A percentile compares a stretch with the other conserved stretches of the same genome.
Evolutionary conservation across 306 rosid genomes (phyloP).

Genomic region (Cucumis sativus): DNA sequence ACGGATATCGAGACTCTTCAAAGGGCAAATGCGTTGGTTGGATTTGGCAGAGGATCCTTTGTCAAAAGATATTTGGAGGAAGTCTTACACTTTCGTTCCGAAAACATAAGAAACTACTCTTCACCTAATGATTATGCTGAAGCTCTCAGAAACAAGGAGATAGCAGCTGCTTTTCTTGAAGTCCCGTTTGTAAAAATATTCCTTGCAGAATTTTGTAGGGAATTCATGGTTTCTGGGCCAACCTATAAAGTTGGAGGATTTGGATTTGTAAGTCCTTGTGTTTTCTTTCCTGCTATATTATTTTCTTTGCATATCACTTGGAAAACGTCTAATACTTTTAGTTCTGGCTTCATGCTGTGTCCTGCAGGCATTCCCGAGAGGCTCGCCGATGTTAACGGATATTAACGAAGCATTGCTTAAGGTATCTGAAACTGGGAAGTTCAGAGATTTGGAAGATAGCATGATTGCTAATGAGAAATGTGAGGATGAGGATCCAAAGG

Average conservation of each 20-base stretch:
- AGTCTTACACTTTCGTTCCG: not conserved
- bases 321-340: not conserved
- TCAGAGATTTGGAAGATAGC: slow-evolving; percentile 14
- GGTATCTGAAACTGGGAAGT: slow-evolving; percentile 19
- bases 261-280: slow-evolving; percentile 17
- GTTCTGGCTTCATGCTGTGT: not conserved
- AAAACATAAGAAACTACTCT: slow-evolving; percentile 14
- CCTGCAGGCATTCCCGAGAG: slow-evolving; percentile 29
- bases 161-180: slow-evolving; percentile 34
- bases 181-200: slow-evolving; percentile 28
- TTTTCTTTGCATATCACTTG: not conserved
- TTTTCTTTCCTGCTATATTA: not conserved
- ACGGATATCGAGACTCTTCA: slow-evolving; percentile 15
- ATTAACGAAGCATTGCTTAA: slow-evolving; percentile 23
- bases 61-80: slow-evolving; percentile 15
- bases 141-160: slow-evolving; percentile 25
- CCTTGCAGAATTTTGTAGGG: slow-evolving; percentile 27
- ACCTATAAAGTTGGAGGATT: slow-evolving; percentile 33
- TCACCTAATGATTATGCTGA: slow-evolving; percentile 17
- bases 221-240: slow-evolving; percentile 25
- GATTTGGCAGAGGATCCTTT: slow-evolving; percentile 26
- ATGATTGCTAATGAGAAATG: slow-evolving; percentile 29
- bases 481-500: slow-evolving; percentile 1
- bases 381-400: slow-evolving; percentile 16
- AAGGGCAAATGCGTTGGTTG: slow-evolving; percentile 18